Percentiles rank a stretch among this genome's conserved stretches.
Evolutionary conservation across 2,329 filamentous ascomycete genomes (phyloP).

Genomic region (Aquanectria penicillioides): DNA sequence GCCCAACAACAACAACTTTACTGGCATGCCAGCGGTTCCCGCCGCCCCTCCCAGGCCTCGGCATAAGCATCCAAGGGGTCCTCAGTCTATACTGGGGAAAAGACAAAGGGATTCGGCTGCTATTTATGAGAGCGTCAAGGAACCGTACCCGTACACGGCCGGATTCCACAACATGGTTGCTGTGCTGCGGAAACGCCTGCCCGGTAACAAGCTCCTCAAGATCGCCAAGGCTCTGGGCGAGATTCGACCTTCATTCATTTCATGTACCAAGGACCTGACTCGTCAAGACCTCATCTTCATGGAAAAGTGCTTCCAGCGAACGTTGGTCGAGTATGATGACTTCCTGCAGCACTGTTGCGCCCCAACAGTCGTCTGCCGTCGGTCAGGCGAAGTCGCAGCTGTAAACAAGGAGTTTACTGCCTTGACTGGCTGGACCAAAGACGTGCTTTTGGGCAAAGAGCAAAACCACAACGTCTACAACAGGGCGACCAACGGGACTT

Average conservation of each 20-base stretch:
- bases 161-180: slow-evolving; percentile 91
- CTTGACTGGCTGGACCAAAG: slow-evolving; percentile 92
- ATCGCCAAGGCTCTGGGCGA: slow-evolving; percentile 90
- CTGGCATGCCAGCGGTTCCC: slow-evolving; percentile 37
- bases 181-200: slow-evolving; percentile 81
- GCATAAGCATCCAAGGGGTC: slow-evolving; percentile 54
- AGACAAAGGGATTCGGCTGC: slow-evolving; percentile 78
- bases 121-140: slow-evolving; percentile 89
- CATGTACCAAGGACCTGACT: slow-evolving; percentile 89
- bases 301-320: slow-evolving; percentile 96
- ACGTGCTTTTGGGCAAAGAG: slow-evolving; percentile 87
- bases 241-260: slow-evolving; percentile 92
- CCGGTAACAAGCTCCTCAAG: slow-evolving; percentile 77
- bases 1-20: slow-evolving; percentile 46
- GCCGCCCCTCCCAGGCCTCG: slow-evolving; percentile 51
- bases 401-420: slow-evolving; percentile 98
- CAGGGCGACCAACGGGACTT: slow-evolving; percentile 52
- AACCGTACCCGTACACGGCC: slow-evolving; percentile 90
- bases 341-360: slow-evolving; percentile 90
- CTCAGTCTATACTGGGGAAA: slow-evolving; percentile 65
- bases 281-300: slow-evolving; percentile 93
- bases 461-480: slow-evolving; percentile 77
- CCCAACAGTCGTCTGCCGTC: slow-evolving; percentile 89
- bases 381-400: slow-evolving; percentile 93
- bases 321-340: slow-evolving; percentile 91